A percentile compares a stretch with the other conserved stretches of the same genome.
phyloP scores from a whole-genome alignment of 2,329 filamentous ascomycete genomes.

The Lecanicillium sp. region DNA sequence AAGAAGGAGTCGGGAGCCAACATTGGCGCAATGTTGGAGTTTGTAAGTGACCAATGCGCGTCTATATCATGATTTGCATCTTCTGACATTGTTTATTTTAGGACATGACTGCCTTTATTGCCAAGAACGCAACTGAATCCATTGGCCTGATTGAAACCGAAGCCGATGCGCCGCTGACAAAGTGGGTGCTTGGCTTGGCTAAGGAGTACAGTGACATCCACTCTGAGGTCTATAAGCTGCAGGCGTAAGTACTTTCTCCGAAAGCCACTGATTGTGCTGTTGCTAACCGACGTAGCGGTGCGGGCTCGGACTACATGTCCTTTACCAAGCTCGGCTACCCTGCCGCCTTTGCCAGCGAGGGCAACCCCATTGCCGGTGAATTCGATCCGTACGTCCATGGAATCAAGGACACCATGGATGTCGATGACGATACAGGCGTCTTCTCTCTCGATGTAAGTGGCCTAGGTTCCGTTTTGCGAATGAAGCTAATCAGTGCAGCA shows the following conservation, averaged over 20 bases:
- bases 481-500: conserved; percentile 19
- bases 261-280: too few relatives aligned
- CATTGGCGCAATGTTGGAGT: conserved; percentile 68
- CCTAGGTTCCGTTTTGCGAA: background rate
- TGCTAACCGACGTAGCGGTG: conserved; percentile 15
- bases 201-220: conserved; percentile 29
- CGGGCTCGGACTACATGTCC: conserved; percentile 34
- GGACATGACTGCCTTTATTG: conserved; percentile 33
- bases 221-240: conserved; percentile 23
- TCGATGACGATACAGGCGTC: conserved; percentile 27
- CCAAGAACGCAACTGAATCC: conserved; percentile 27
- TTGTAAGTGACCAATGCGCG: conserved; percentile 16
- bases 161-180: conserved; percentile 26
- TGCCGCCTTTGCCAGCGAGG: conserved; percentile 29
- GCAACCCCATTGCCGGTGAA: conserved; percentile 26
- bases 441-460: conserved; percentile 29
- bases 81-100: conserved; percentile 40
- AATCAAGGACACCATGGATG: conserved; percentile 26
- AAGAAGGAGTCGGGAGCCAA: conserved; percentile 55
- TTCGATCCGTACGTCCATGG: conserved; percentile 31
- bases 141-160: conserved; percentile 31
- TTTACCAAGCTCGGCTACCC: conserved; percentile 31
- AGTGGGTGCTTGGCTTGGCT: conserved; percentile 25
- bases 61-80: conserved; percentile 16
- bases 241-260: conserved; percentile 13